Evolutionary conservation across 169 alveolate genomes (phyloP).

Genomic region (Plasmodium knowlesi): DNA sequence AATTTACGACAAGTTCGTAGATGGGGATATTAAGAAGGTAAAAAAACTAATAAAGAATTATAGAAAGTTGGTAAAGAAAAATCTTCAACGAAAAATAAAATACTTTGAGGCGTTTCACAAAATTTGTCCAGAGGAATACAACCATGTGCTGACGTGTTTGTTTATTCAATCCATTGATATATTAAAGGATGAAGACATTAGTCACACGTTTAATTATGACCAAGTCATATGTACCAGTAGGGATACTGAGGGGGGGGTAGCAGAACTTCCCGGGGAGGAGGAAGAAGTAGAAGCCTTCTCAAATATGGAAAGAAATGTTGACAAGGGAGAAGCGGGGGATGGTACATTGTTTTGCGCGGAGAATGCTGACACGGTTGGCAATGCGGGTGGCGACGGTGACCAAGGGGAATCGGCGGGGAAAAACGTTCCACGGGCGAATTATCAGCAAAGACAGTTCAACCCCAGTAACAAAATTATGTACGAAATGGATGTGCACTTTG

Average conservation of each 20-base stretch:
- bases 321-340: background rate
- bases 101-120: constrained; percentile 45
- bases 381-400: background rate
- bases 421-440: background rate
- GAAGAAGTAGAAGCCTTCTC: background rate
- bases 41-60: constrained; percentile 65
- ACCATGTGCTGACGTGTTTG: constrained; percentile 39
- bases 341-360: background rate
- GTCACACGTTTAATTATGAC: constrained; percentile 61
- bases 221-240: constrained; percentile 16
- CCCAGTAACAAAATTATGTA: constrained; percentile 18
- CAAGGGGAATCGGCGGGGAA: background rate
- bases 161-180: constrained; percentile 64
- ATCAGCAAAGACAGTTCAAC: background rate
- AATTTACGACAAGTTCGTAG: constrained; percentile 69
- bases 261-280: background rate
- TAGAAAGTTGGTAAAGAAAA: constrained; percentile 39
- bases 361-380: background rate
- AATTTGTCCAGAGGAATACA: constrained; percentile 53
- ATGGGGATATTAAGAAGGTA: constrained; percentile 52
- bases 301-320: background rate
- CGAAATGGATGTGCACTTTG: constrained; percentile 54
- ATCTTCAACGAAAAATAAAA: constrained; percentile 48
- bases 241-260: background rate
- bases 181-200: constrained; percentile 60